These are phyloP conservation scores for Leucosporidium scottii DNA, from an alignment of 768 basidiomycete genomes.

Conservation along the genomic window DNA sequence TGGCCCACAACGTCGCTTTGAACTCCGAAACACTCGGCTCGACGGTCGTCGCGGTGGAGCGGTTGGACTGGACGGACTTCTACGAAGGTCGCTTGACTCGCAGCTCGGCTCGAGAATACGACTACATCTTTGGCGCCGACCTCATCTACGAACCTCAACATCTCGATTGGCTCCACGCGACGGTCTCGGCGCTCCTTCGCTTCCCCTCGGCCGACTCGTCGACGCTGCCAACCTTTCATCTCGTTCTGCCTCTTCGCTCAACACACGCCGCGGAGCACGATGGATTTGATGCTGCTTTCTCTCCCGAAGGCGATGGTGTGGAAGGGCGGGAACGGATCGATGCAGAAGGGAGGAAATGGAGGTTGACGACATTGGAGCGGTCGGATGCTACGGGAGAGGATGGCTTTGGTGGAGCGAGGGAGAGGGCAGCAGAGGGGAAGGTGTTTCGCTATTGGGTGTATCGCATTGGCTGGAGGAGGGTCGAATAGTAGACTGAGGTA, in stretches of 20 bases:
- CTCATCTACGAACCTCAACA: slow-evolving; percentile 68
- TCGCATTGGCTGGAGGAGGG: neutral
- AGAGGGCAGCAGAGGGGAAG: neutral
- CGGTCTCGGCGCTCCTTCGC: slow-evolving; percentile 52
- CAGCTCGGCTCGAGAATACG: slow-evolving; percentile 48
- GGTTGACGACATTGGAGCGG: slow-evolving; percentile 1
- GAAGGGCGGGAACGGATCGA: neutral
- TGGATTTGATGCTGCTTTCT: slow-evolving; percentile 47
- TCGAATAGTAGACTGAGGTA: neutral
- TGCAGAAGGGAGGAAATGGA: neutral
- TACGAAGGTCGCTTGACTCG: neutral
- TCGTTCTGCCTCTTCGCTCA: slow-evolving; percentile 63
- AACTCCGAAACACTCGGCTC: slow-evolving; percentile 46
- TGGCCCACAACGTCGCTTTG: slow-evolving; percentile 53
- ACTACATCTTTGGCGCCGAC: slow-evolving; percentile 70
- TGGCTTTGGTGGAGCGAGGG: neutral
- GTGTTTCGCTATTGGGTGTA: neutral
- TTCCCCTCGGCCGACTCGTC: neutral
- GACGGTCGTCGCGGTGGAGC: slow-evolving; percentile 45
- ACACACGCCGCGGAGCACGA: slow-evolving; percentile 53
- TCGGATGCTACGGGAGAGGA: neutral
- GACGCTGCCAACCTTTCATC: slow-evolving; percentile 56
- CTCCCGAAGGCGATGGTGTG: too few species aligned
- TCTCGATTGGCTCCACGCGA: slow-evolving; percentile 60
- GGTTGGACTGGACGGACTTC: slow-evolving; percentile 57